phyloP scores from a whole-genome alignment of 208 protist species.

The Trypanosoma cruzi region DNA sequence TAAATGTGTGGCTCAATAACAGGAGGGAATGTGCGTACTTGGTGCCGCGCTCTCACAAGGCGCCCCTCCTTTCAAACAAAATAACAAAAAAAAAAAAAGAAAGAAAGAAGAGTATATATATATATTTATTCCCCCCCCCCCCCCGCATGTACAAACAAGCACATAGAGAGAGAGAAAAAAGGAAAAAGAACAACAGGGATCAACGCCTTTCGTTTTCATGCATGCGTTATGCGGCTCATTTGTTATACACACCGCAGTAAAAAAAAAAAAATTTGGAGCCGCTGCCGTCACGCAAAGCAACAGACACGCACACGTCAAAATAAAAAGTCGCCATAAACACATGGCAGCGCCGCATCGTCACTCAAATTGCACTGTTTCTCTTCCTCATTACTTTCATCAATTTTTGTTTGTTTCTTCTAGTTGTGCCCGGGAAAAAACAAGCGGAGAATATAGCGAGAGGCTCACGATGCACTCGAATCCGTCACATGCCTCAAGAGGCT shows the following conservation, averaged over 20 bases:
- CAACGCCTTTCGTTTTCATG: no score
- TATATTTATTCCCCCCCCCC: no score
- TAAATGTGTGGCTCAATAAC: no score
- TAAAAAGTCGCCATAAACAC: not conserved
- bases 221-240: no score
- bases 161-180: slow-evolving; percentile 29
- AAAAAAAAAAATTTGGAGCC: no score
- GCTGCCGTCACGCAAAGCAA: no score
- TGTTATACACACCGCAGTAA: no score
- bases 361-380: not conserved
- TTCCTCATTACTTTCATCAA: not conserved
- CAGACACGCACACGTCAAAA: no score
- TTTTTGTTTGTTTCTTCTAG: no score
- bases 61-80: slow-evolving; percentile 1
- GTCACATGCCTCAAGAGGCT: slow-evolving; percentile 28
- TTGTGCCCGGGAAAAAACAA: no score
- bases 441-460: not conserved
- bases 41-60: not conserved
- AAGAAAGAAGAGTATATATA: not conserved
- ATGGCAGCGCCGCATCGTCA: no score
- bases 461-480: slow-evolving; percentile 1
- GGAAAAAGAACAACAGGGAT: not conserved
- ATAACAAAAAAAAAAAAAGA: not conserved
- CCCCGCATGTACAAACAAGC: not conserved
- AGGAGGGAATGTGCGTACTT: slow-evolving; percentile 5